These are phyloP conservation scores for Phialophora macrospora DNA, from an alignment of 2,329 filamentous ascomycete genomes.

Conservation along the genomic window DNA sequence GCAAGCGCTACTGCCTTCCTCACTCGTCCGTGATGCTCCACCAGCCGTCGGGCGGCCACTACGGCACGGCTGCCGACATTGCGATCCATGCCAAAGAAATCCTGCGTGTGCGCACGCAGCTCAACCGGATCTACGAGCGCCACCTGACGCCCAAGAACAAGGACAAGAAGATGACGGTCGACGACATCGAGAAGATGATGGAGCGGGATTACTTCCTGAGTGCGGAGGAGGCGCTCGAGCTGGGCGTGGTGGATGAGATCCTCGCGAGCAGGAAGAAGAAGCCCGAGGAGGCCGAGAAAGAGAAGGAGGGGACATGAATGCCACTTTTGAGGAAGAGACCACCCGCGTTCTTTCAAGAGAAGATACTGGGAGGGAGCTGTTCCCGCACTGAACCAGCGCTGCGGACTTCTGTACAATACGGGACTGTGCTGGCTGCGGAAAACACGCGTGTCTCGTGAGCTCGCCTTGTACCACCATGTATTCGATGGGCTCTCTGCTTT, in stretches of 20 bases:
- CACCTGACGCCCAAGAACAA: conserved; percentile 70
- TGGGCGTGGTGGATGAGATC: conserved; percentile 92
- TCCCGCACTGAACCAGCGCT: not conserved
- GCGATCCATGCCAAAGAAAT: conserved; percentile 98
- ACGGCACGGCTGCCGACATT: conserved; percentile 76
- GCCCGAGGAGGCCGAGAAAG: conserved; percentile 18
- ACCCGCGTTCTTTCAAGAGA: not conserved
- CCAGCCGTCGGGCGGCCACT: conserved; percentile 80
- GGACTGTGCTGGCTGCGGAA: not conserved
- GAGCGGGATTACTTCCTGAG: conserved; percentile 95
- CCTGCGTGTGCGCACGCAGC: conserved; percentile 77
- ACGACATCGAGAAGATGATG: conserved; percentile 93
- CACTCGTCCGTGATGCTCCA: conserved; percentile 95
- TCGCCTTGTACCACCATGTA: conserved; percentile 1
- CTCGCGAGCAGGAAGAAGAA: conserved; percentile 59
- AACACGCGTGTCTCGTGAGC: not conserved
- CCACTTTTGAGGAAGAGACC: too few species aligned
- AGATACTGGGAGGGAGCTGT: not conserved
- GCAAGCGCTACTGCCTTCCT: conserved; percentile 86
- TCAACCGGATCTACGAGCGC: conserved; percentile 86
- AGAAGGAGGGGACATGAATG: conserved; percentile 12
- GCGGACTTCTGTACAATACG: conserved; percentile 4
- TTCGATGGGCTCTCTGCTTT: not conserved
- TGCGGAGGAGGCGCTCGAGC: conserved; percentile 82
- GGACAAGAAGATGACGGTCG: conserved; percentile 43